Evolutionary conservation across 192 early-diverging fungal genomes (phyloP).

Genomic region (Backusella luteola): DNA sequence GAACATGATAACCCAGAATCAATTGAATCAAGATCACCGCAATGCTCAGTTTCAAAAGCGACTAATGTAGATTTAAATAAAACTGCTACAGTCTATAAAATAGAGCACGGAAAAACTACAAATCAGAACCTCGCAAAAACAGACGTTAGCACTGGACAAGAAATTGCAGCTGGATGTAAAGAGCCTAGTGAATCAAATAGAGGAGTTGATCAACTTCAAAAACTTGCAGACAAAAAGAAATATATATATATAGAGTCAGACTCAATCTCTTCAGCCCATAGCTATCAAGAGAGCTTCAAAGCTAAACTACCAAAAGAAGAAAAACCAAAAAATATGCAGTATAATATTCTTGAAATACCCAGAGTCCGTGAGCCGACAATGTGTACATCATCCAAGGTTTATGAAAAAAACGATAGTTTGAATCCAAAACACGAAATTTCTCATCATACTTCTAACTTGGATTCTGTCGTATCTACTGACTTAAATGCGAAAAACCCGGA

Average conservation of each 20-base stretch:
- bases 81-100: not conserved
- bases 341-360: not conserved
- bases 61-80: not conserved
- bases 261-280: not conserved
- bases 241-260: not conserved
- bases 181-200: not conserved
- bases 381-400: not conserved
- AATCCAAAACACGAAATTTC: not conserved
- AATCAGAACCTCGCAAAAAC: not conserved
- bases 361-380: not conserved
- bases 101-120: not conserved
- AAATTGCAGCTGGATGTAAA: not conserved
- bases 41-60: not conserved
- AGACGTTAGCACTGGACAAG: not conserved
- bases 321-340: not conserved
- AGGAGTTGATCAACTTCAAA: not conserved
- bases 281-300: not conserved
- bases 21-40: not conserved
- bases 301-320: not conserved
- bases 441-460: not conserved
- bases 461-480: not conserved
- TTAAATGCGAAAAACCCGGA: not conserved
- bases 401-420: not conserved
- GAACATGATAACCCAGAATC: not conserved
- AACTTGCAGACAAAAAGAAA: not conserved